These are phyloP conservation scores for Ilyonectria mors-panacis DNA, from an alignment of 2,329 filamentous ascomycete species.

Conservation along the genomic window DNA sequence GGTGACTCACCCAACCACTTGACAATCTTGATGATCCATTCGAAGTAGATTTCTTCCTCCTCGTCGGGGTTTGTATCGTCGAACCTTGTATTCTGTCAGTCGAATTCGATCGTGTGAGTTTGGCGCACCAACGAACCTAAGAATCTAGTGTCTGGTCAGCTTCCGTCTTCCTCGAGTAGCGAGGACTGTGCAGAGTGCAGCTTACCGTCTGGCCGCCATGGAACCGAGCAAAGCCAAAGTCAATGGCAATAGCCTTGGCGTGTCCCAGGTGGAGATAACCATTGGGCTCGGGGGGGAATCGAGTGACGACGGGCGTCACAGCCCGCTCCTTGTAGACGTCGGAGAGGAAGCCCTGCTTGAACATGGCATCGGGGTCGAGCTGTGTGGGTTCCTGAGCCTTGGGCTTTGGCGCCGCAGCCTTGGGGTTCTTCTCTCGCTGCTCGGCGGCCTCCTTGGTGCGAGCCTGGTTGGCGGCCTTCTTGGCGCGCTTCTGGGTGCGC, in stretches of 20 bases:
- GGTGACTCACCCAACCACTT: constrained; percentile 72
- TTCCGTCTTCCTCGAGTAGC: neutral
- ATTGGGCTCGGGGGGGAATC: constrained; percentile 91
- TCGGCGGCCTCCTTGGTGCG: constrained; percentile 57
- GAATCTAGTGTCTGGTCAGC: constrained; percentile 46
- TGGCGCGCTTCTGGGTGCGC: constrained; percentile 70
- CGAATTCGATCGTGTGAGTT: neutral
- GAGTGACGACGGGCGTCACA: constrained; percentile 73
- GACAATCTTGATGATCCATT: constrained; percentile 90
- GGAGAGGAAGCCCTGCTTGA: constrained; percentile 83
- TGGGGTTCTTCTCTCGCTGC: constrained; percentile 51
- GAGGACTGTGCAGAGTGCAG: neutral
- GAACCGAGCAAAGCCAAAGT: constrained; percentile 92
- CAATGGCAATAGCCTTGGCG: constrained; percentile 94
- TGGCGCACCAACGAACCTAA: constrained; percentile 43
- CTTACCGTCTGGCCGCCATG: constrained; percentile 76
- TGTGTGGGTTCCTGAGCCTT: constrained; percentile 61
- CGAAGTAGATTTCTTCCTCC: constrained; percentile 91
- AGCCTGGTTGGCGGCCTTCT: constrained; percentile 68
- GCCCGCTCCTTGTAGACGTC: constrained; percentile 80
- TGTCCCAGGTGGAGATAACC: constrained; percentile 95
- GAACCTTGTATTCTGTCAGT: constrained; percentile 68
- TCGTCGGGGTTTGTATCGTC: constrained; percentile 97
- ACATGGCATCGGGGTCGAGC: constrained; percentile 77
- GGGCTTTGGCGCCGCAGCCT: constrained; percentile 56